Evolutionary conservation across 2,329 filamentous ascomycete species (phyloP), one percentile per base, ranked within the genome.

Genomic region (Lasiodiplodia citricola): DNA sequence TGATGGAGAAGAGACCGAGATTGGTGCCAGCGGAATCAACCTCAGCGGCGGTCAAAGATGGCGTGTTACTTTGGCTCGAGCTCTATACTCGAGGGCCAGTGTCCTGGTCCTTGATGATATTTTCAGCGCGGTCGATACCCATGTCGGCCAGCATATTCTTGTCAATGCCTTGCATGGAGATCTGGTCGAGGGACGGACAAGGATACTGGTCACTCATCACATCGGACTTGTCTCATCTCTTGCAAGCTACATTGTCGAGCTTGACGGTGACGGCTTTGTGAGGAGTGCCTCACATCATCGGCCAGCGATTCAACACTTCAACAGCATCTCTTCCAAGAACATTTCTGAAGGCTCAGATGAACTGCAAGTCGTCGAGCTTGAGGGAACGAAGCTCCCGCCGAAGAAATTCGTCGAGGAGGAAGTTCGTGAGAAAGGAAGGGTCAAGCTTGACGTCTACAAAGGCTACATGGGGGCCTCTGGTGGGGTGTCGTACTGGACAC

Each of bases 21-120:
- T 97, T 74, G 94, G 93, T 23, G 93, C 96, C 78, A 88, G 92
- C 70, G 93, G 94, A 57, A 96, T 97, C 75, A 96, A 92, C 4
- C 90, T 97, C 6, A 96, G 92, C n/a, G 93, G 93, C 66, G 57
- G 93, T 18, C 56, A 68, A 25, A 89, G 92, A 74, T 94, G 92
- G 91, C 87, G 93, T 65, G 86, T 96, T 38, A 92, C 91, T 0
- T 88, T 96, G 72, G 93, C 92, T 2, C 85, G 93, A 57, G 92
- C 92, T 0, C 83, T 96, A 21, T 96, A 96, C 78, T 94, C 92
- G 2, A 85, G 92, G 16, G 92, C 91, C 0, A 90, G 91, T 0
- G 90, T 94, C 70, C 82, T 96, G 5, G 83, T 96, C 21, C 84
- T 96, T 74, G 93, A 96, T 76, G 93, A 96, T 75, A 92, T 95